A percentile compares a stretch with the other conserved stretches of the same genome.
Conservation (phyloP, 2,329 filamentous ascomycete genomes). For the Fusarium albidum region DNA sequence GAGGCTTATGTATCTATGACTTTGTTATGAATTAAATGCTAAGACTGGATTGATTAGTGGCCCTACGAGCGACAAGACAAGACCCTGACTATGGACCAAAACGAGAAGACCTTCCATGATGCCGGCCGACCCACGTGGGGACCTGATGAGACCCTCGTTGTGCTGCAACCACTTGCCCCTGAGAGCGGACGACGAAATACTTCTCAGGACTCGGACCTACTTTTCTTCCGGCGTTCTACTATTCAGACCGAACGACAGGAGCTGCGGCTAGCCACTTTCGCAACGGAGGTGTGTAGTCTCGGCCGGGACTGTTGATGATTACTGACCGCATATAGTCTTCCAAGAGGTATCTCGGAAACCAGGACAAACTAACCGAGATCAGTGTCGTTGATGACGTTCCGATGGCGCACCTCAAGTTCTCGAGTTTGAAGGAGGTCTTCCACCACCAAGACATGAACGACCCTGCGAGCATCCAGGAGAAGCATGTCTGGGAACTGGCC, state of each 20-base stretch:
- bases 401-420: slow-evolving; percentile 56
- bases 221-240: slow-evolving; percentile 50
- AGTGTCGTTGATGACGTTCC: slow-evolving; percentile 66
- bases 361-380: slow-evolving; percentile 65
- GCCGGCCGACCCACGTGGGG: slow-evolving; percentile 84
- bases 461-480: slow-evolving; percentile 67
- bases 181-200: slow-evolving; percentile 47
- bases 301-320: neutral
- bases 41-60: slow-evolving; percentile 71
- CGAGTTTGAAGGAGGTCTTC: slow-evolving; percentile 49
- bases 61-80: slow-evolving; percentile 85
- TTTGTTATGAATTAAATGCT: slow-evolving; percentile 49
- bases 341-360: slow-evolving; percentile 61
- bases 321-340: slow-evolving; percentile 55
- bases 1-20: slow-evolving; percentile 46
- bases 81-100: slow-evolving; percentile 68
- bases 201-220: slow-evolving; percentile 40
- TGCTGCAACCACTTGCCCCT: slow-evolving; percentile 52
- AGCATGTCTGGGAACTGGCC: slow-evolving; percentile 83
- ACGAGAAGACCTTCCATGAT: slow-evolving; percentile 74
- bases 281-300: slow-evolving; percentile 55
- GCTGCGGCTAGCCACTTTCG: slow-evolving; percentile 70
- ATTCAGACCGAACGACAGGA: slow-evolving; percentile 71
- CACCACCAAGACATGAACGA: slow-evolving; percentile 52
- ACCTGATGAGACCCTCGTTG: slow-evolving; percentile 75